Percentiles rank a stretch among this genome's conserved stretches.
phyloP scores from a whole-genome alignment of 371 early-diverging fungal genomes.

The Actinomortierella wolfii region DNA sequence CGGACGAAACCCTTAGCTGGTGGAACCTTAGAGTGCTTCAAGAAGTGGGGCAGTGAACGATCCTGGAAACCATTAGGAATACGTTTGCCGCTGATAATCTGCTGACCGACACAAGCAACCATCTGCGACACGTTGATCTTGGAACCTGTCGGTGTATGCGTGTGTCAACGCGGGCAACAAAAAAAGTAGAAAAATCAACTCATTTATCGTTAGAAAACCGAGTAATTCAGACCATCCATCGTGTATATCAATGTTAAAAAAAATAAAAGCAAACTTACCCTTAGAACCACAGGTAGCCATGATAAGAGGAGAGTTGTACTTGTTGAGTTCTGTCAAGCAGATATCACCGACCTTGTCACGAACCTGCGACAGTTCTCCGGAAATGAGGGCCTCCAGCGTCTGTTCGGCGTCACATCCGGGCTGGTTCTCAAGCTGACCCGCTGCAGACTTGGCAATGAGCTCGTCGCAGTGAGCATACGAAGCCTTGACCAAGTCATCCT shows the following conservation, averaged over 20 bases:
- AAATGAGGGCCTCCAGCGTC: constrained; percentile 91
- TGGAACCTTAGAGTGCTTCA: constrained; percentile 88
- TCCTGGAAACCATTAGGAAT: constrained; percentile 98
- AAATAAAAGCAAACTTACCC: constrained; percentile 53
- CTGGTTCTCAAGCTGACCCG: constrained; percentile 78
- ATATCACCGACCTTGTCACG: constrained; percentile 97
- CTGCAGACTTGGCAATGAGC: constrained; percentile 72
- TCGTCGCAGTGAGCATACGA: constrained; percentile 91
- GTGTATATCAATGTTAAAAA: no score
- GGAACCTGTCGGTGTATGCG: constrained; percentile 68
- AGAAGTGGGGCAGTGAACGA: constrained; percentile 97
- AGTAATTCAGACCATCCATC: no score
- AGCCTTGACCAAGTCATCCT: constrained; percentile 76
- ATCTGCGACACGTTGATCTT: constrained; percentile 99
- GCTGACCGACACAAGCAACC: constrained; percentile 99
- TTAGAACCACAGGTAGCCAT: constrained; percentile 99
- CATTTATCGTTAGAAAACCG: not conserved
- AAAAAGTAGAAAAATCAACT: not conserved
- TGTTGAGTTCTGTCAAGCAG: constrained; percentile 93
- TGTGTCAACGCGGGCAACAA: not conserved
- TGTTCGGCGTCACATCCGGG: constrained; percentile 91
- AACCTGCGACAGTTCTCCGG: constrained; percentile 89
- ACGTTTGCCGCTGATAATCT: constrained; percentile 97
- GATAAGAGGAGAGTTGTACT: constrained; percentile 96
- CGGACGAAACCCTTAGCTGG: constrained; percentile 98